A percentile compares a stretch with the other conserved stretches of the same genome.
Conservation (phyloP, 208 protist genomes). For the Crithidia thermophila region DNA sequence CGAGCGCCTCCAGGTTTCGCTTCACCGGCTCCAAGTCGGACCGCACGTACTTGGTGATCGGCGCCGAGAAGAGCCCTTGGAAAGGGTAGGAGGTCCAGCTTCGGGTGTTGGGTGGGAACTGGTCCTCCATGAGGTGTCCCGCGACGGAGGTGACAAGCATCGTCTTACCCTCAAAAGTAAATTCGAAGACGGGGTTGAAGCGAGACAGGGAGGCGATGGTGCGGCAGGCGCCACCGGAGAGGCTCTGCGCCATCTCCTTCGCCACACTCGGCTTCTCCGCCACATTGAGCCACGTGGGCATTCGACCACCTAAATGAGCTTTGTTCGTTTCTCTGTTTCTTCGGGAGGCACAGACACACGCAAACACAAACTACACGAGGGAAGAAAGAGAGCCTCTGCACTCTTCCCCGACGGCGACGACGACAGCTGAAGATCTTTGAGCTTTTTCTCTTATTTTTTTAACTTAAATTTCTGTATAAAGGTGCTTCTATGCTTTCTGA, state of each 20-base stretch:
- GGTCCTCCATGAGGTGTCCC: slow-evolving; percentile 96
- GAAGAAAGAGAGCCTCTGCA: slow-evolving; percentile 17
- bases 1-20: slow-evolving; percentile 75
- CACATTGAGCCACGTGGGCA: slow-evolving; percentile 92
- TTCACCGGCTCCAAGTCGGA: slow-evolving; percentile 76
- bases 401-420: too few relatives aligned
- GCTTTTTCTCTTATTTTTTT: too few relatives aligned
- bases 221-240: slow-evolving; percentile 62
- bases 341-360: not conserved
- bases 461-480: not conserved
- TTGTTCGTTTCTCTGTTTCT: slow-evolving; percentile 3
- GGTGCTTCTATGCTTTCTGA: slow-evolving; percentile 6
- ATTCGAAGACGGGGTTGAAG: slow-evolving; percentile 88
- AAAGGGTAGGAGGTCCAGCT: slow-evolving; percentile 92
- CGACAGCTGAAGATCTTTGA: too few relatives aligned
- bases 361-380: slow-evolving; percentile 10
- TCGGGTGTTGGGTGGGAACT: slow-evolving; percentile 84
- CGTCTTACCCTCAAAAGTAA: slow-evolving; percentile 64
- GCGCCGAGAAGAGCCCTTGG: slow-evolving; percentile 86
- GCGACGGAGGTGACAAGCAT: slow-evolving; percentile 97
- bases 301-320: slow-evolving; percentile 12
- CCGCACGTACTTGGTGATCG: slow-evolving; percentile 81
- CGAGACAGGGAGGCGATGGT: slow-evolving; percentile 52
- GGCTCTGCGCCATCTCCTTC: slow-evolving; percentile 81
- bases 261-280: slow-evolving; percentile 97